Evolutionary conservation across 441 rosid genomes (phyloP), one percentile per base, ranked within the genome.

Genomic region (Biscutella laevigata): DNA sequence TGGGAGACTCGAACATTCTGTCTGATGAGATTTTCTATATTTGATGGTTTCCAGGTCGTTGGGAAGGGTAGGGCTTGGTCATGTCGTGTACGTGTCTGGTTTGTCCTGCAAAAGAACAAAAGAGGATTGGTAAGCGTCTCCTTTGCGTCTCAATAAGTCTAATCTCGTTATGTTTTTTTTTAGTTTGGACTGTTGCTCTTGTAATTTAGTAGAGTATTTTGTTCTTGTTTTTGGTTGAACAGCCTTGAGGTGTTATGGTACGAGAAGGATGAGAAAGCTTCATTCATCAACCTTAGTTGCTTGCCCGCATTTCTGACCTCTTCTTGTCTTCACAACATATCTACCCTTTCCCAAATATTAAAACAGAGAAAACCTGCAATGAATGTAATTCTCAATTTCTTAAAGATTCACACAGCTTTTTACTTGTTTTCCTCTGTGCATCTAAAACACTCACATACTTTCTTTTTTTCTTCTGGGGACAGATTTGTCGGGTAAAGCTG

Each of bases 271-370:
- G 64, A 20, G 36, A 76, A 78, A 74, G 79, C 95, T 45, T 70
- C 76, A 42, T 66, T 86, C 20, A 64, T 86, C 68, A 88, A 84
- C 73, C 76, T 88, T 37, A 84, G 99, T 72, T 76, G 78, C 69
- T 69, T 92, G 67, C 88, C 97, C 17, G 95, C 97, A 37, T 70
- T 92, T 71, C 60, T 92, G 33, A 79, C 81, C 71, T 92, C 99
- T 8, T 73, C 94, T 32, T 84, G 97, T 55, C 86, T 88, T 67
- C 92, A 78, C 47, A 74, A 56, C 59, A 51, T 67, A 45, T 84
- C 86, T 0, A 10, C 71, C 59, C 79, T 86, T 45, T 66, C 94
- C 47, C 79, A 86, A 38, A 74, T 92, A 10, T 71, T 74, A 26
- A 36, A 34, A 53, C 58, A 63, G 50, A 67, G 68, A 40, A 72